A percentile compares a stretch with the other conserved stretches of the same genome.
Conservation (phyloP, 2,329 filamentous ascomycete species). For the Ceratocystiopsis minuta region DNA sequence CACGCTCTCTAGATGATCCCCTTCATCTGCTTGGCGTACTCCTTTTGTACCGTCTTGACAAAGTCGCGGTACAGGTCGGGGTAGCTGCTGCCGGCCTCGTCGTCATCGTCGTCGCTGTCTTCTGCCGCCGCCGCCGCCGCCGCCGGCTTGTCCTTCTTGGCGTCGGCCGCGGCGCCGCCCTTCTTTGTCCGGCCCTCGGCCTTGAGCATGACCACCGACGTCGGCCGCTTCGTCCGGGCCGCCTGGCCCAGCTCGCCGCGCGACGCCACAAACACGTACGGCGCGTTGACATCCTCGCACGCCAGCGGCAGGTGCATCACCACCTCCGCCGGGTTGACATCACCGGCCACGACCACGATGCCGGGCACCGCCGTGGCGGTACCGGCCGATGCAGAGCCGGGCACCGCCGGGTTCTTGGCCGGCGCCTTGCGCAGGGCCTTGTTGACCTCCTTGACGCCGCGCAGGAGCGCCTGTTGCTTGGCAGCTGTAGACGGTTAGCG, state of each 20-base stretch:
- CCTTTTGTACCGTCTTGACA: slow-evolving; percentile 48
- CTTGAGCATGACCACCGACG: slow-evolving; percentile 77
- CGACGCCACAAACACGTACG: slow-evolving; percentile 87
- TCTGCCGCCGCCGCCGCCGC: slow-evolving; percentile 15
- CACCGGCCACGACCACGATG: slow-evolving; percentile 82
- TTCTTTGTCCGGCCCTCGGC: slow-evolving; percentile 26
- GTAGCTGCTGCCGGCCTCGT: slow-evolving; percentile 40
- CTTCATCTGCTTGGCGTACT: slow-evolving; percentile 36
- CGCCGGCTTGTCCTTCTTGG: slow-evolving; percentile 22
- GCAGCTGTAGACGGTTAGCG: slow-evolving; percentile 44
- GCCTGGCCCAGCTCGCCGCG: slow-evolving; percentile 87
- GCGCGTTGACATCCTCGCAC: slow-evolving; percentile 94
- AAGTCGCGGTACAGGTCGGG: slow-evolving; percentile 45
- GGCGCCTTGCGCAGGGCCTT: slow-evolving; percentile 92
- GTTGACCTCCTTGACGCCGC: slow-evolving; percentile 96
- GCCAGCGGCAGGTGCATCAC: slow-evolving; percentile 95
- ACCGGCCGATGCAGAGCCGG: slow-evolving; percentile 13
- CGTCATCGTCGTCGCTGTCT: slow-evolving; percentile 22
- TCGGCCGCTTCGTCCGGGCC: slow-evolving; percentile 87
- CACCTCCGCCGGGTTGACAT: slow-evolving; percentile 97
- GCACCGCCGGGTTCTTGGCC: slow-evolving; percentile 38
- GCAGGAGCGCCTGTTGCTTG: slow-evolving; percentile 88
- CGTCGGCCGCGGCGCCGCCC: slow-evolving; percentile 27
- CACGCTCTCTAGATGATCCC: slow-evolving; percentile 11
- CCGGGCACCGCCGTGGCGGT: slow-evolving; percentile 38